Percentiles rank a stretch among this genome's conserved stretches.
These are phyloP conservation scores for Xerocomus nothofagi DNA, from an alignment of 1,284 basidiomycete species.

Conservation along the genomic window DNA sequence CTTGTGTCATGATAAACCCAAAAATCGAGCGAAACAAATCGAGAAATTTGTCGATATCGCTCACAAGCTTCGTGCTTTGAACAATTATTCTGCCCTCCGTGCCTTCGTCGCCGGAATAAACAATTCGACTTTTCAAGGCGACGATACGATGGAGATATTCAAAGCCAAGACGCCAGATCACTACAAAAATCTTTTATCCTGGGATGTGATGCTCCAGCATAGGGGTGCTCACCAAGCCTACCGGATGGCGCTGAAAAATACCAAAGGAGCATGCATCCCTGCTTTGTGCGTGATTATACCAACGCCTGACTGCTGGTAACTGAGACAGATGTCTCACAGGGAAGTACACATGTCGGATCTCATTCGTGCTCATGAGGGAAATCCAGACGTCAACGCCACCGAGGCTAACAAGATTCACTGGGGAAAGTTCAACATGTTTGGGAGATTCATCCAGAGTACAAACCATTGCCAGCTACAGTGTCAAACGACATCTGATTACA, in stretches of 20 bases:
- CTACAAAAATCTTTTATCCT: slow-evolving; percentile 71
- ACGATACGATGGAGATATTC: slow-evolving; percentile 69
- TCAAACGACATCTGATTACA: slow-evolving; percentile 55
- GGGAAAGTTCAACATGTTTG: slow-evolving; percentile 86
- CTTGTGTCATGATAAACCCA: slow-evolving; percentile 71
- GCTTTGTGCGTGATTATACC: slow-evolving; percentile 57
- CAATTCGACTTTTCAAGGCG: slow-evolving; percentile 66
- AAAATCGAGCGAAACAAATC: slow-evolving; percentile 65
- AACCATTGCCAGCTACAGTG: slow-evolving; percentile 74
- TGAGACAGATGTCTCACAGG: slow-evolving; percentile 41
- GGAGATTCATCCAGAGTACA: slow-evolving; percentile 69
- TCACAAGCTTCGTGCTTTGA: slow-evolving; percentile 60
- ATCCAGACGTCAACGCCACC: slow-evolving; percentile 59
- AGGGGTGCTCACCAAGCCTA: slow-evolving; percentile 75
- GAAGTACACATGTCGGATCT: slow-evolving; percentile 84
- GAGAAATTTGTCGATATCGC: slow-evolving; percentile 79
- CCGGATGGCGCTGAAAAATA: slow-evolving; percentile 74
- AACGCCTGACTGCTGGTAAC: slow-evolving; percentile 6
- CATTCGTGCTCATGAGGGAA: slow-evolving; percentile 75
- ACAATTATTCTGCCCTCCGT: slow-evolving; percentile 80
- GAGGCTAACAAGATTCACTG: slow-evolving; percentile 73
- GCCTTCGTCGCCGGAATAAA: slow-evolving; percentile 85
- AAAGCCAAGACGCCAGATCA: slow-evolving; percentile 59
- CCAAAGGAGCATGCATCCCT: slow-evolving; percentile 79
- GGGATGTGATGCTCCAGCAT: slow-evolving; percentile 73